phyloP scores from a whole-genome alignment of 2,329 filamentous ascomycete species.

The Herpomyces periplanetae region DNA sequence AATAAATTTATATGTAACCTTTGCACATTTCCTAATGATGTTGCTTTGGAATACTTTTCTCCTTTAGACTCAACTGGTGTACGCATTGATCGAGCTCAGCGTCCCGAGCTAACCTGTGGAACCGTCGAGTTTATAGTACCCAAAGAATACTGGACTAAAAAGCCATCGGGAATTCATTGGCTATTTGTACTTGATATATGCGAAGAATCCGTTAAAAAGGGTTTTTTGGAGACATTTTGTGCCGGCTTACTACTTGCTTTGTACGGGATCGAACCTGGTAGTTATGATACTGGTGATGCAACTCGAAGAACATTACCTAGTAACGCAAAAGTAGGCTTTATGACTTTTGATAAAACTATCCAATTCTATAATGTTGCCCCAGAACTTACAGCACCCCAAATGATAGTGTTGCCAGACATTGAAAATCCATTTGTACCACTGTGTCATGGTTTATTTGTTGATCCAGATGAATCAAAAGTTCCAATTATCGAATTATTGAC shows the following conservation, averaged over 20 bases:
- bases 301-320: constrained; percentile 21
- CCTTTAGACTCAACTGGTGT: constrained; percentile 56
- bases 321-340: constrained; percentile 60
- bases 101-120: constrained; percentile 56
- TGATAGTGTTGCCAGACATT: constrained; percentile 93
- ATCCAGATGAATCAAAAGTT: constrained; percentile 53
- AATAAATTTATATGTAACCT: constrained; percentile 96
- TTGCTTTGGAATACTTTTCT: constrained; percentile 60
- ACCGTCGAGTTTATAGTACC: constrained; percentile 89
- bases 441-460: constrained; percentile 66
- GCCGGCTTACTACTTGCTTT: constrained; percentile 51
- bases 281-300: constrained; percentile 8
- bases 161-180: constrained; percentile 53
- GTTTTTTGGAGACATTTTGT: constrained; percentile 60
- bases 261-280: constrained; percentile 23
- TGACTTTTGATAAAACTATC: constrained; percentile 81
- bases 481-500: constrained; percentile 61
- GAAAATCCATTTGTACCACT: constrained; percentile 85
- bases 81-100: constrained; percentile 48
- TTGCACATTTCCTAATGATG: constrained; percentile 88
- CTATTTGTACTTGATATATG: constrained; percentile 78
- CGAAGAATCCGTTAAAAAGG: constrained; percentile 59
- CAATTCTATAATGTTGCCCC: constrained; percentile 86
- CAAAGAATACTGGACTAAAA: constrained; percentile 92
- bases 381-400: constrained; percentile 48